Base-by-base conservation (phyloP, 257 asterid species). In the Henckelia pumila region DNA sequence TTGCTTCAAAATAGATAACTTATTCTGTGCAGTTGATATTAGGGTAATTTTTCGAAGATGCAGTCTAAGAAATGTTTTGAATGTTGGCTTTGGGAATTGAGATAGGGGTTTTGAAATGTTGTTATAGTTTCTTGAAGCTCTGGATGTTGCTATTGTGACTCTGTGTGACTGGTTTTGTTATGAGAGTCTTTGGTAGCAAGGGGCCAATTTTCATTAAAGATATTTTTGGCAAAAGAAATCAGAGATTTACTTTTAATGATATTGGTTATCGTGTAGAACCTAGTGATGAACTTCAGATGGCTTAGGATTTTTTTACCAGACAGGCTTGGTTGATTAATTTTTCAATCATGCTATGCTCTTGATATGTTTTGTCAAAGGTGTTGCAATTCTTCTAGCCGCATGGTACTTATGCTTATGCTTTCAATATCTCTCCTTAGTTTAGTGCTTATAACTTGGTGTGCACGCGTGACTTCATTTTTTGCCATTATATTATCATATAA, bases 31-130 rank as follows among this genome's bases (percentile, higher is more conserved):
- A 13, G n/a, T 10, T 44, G 4, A 4, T 8, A 16, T 5, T 28
- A 23, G 40, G 13, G 56, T 33, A 21, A 29, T 10, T 68, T 25
- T 71, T 28, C 50, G 64, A 64, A 72, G 57, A 30, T 29, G 64
- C 40, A 28, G 20, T 56, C 37, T 21, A 28, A 50, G 7, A 56
- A 6, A 8, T 68, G 69, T 60, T 52, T 32, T n/a, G 60, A 17
- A 53, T 65, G 71, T 57, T 17, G 37, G 58, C 66, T 73, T 67
- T 44, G 68, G 26, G 6, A 72, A 59, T 44, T 66, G 56, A 60
- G 26, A 71, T 17, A 20, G 63, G 10, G 57, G 59, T 49, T 28
- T 67, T 23, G 40, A 44, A 16, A 40, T 61, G 49, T 70, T 32
- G 44, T 52, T 58, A 56, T 30, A 66, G 65, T 29, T 53, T 29